Conservation (phyloP, 306 rosid species). For the Malus fusca region DNA sequence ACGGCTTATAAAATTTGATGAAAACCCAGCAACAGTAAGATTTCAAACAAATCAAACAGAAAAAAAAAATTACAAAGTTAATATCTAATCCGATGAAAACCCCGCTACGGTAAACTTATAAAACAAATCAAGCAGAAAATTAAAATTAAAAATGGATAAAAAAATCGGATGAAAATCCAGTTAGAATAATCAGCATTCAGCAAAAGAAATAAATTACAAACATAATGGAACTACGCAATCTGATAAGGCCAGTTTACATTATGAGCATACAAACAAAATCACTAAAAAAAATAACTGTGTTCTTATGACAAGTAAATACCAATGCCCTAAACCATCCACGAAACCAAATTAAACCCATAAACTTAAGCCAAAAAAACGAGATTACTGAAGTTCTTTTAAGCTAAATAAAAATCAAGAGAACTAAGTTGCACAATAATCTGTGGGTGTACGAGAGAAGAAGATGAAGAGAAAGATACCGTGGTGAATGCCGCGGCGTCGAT, state of each 20-base stretch:
- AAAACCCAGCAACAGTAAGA: background rate
- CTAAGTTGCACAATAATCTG: background rate
- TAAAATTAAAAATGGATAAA: background rate
- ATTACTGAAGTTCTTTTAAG: background rate
- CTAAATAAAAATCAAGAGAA: background rate
- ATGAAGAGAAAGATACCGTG: background rate
- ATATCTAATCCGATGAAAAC: too few species aligned
- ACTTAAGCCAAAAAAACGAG: background rate
- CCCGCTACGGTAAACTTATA: too few species aligned
- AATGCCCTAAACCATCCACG: background rate
- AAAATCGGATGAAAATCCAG: background rate
- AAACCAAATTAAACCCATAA: background rate
- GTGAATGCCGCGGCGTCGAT: conserved; percentile 7
- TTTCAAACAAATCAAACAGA: too few species aligned
- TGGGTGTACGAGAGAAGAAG: background rate
- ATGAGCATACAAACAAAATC: background rate
- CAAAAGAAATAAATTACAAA: background rate
- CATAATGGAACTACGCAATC: background rate
- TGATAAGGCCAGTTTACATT: background rate
- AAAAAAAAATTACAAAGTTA: too few species aligned
- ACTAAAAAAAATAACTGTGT: background rate
- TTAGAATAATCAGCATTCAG: background rate
- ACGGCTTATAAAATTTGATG: too few species aligned
- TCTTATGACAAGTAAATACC: background rate
- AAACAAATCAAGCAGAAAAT: background rate